Evolutionary conservation across 495 filamentous ascomycete species (phyloP).

Genomic region (Aspergillus diversus): DNA sequence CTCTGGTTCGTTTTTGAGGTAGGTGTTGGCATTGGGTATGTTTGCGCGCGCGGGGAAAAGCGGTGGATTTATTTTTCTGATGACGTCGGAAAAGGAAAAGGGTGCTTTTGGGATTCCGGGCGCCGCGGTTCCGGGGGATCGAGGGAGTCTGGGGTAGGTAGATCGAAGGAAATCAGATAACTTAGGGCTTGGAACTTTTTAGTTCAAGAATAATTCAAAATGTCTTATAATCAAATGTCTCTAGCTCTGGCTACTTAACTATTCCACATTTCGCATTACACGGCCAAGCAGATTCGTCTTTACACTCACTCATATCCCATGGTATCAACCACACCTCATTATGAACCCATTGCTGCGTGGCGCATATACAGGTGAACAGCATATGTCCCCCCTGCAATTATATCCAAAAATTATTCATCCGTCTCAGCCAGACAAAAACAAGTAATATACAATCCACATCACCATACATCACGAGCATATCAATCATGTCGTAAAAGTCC

Average conservation of each 20-base stretch:
- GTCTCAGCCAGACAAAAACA: not conserved
- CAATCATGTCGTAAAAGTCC: slow-evolving; percentile 4
- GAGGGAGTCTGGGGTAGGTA: slow-evolving; percentile 5
- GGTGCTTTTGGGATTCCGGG: not conserved
- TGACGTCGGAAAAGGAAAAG: slow-evolving; percentile 20
- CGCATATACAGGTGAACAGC: too few species aligned
- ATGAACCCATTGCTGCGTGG: too few species aligned
- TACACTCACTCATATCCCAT: too few species aligned
- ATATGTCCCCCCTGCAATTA: too few species aligned
- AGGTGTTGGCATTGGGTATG: slow-evolving; percentile 6
- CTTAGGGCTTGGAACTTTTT: not conserved
- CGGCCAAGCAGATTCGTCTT: too few species aligned
- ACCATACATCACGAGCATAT: slow-evolving; percentile 5
- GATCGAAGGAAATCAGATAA: not conserved
- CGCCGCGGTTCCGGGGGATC: slow-evolving; percentile 6
- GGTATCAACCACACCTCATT: too few species aligned
- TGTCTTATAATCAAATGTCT: too few species aligned
- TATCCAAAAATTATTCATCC: too few species aligned
- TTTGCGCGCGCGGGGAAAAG: not conserved
- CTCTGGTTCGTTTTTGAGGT: not conserved
- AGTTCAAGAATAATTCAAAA: too few species aligned
- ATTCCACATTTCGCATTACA: too few species aligned
- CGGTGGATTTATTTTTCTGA: slow-evolving; percentile 4
- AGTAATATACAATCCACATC: slow-evolving; percentile 7
- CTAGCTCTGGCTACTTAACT: too few species aligned